phyloP scores from a whole-genome alignment of 768 basidiomycete species.

The Kwoniella sp. region DNA sequence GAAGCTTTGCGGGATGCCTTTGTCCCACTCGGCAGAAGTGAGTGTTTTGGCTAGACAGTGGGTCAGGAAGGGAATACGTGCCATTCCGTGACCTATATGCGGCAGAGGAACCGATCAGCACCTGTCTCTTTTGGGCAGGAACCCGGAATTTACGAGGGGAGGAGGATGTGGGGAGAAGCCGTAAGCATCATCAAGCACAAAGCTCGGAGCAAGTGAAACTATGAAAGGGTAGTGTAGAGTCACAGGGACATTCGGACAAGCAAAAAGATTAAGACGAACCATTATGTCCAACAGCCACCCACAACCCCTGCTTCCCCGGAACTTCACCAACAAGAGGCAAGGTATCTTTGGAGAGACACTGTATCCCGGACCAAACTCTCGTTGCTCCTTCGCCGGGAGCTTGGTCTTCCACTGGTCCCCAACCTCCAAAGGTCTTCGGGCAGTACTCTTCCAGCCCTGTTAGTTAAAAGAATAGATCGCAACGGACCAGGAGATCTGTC shows the following conservation, averaged over 20 bases:
- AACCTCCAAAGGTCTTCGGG: constrained; percentile 30
- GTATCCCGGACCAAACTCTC: constrained; percentile 43
- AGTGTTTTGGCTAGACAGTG: constrained; percentile 37
- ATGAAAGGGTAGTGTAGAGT: too few species aligned
- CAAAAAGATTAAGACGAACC: constrained; percentile 11
- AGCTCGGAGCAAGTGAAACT: too few species aligned
- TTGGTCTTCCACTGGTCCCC: constrained; percentile 28
- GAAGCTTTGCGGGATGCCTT: constrained; percentile 33
- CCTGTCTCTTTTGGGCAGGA: too few species aligned
- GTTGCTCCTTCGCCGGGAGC: constrained; percentile 40
- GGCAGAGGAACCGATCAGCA: too few species aligned
- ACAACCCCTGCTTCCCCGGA: constrained; percentile 36
- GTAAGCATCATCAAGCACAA: too few species aligned
- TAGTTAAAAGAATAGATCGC: too few species aligned
- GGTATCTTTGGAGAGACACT: constrained; percentile 34
- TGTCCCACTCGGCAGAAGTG: constrained; percentile 36
- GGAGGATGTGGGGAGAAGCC: too few species aligned
- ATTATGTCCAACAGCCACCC: constrained; percentile 38
- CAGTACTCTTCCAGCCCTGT: constrained; percentile 36
- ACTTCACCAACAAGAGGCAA: constrained; percentile 45
- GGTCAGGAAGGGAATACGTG: constrained; percentile 34
- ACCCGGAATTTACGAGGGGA: too few species aligned
- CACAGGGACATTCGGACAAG: too few species aligned
- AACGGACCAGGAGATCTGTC: background rate
- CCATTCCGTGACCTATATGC: constrained; percentile 48